Evolutionary conservation across 495 filamentous ascomycete genomes (phyloP).

Genomic region (Trypethelium eluteriae): DNA sequence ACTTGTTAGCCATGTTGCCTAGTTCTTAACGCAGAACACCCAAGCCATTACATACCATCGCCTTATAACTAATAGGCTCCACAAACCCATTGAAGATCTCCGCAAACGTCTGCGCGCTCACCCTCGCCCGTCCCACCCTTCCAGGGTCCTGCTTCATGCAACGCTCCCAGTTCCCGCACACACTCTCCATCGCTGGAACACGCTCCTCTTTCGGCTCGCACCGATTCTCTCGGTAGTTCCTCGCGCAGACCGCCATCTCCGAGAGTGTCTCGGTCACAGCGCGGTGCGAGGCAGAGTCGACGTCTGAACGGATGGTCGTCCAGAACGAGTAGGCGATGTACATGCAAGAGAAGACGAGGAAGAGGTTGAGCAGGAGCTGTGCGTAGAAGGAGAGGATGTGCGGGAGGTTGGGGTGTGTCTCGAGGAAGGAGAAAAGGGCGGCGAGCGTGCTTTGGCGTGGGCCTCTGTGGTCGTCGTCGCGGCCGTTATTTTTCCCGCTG

Average conservation of each 20-base stretch:
- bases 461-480: conserved; percentile 4
- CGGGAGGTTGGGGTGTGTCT: conserved; percentile 76
- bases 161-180: conserved; percentile 70
- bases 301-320: conserved; percentile 63
- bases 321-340: conserved; percentile 66
- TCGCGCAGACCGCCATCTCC: conserved; percentile 63
- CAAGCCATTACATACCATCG: conserved; percentile 46
- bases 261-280: conserved; percentile 56
- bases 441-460: conserved; percentile 34
- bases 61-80: conserved; percentile 65
- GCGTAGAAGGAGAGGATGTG: conserved; percentile 78
- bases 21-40: no score
- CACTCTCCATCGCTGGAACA: conserved; percentile 61
- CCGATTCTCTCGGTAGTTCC: conserved; percentile 62
- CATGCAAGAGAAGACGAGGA: conserved; percentile 57
- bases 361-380: conserved; percentile 69
- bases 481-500: conserved; percentile 16
- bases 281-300: conserved; percentile 59
- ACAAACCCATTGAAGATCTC: conserved; percentile 70
- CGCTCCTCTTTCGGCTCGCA: conserved; percentile 53
- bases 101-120: conserved; percentile 71
- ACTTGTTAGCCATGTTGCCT: background rate
- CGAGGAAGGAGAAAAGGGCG: conserved; percentile 58
- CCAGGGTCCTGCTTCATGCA: conserved; percentile 76
- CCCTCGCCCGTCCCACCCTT: conserved; percentile 55